Conservation (phyloP, 768 basidiomycete genomes). For the Pleurotus salmoneostramineus region DNA sequence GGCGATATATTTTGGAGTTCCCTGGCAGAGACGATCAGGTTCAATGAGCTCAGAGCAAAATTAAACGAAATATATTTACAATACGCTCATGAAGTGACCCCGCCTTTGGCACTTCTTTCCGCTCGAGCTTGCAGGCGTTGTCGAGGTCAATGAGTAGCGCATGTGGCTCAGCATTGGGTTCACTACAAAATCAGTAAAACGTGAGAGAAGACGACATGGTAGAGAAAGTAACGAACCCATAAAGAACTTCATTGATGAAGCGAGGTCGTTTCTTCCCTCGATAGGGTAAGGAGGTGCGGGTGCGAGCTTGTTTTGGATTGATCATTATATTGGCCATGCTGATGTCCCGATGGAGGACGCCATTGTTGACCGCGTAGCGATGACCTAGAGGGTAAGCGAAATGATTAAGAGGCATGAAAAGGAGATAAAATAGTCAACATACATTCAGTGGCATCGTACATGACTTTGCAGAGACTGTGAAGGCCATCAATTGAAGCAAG, state of each 20-base stretch:
- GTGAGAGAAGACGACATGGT: too few species aligned
- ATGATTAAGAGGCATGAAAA: background rate
- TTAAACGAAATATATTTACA: background rate
- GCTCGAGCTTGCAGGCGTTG: background rate
- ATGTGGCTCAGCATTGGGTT: background rate
- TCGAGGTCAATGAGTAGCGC: background rate
- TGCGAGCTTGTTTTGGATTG: background rate
- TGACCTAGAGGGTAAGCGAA: background rate
- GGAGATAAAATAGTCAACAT: background rate
- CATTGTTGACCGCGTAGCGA: background rate
- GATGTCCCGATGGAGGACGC: slow-evolving; percentile 6
- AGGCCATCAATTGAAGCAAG: background rate
- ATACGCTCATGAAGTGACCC: background rate
- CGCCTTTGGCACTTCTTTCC: background rate
- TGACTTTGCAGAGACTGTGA: background rate
- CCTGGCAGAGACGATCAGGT: background rate
- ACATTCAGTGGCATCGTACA: slow-evolving; percentile 5
- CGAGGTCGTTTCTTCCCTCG: background rate
- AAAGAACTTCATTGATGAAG: slow-evolving; percentile 2
- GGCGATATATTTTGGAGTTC: background rate
- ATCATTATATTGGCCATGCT: slow-evolving; percentile 3
- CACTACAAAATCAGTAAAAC: too few species aligned
- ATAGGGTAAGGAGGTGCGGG: background rate
- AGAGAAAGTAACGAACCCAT: background rate
- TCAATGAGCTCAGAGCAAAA: background rate